Evolutionary conservation across 441 rosid genomes (phyloP).

Genomic region (Mallotus repandus): DNA sequence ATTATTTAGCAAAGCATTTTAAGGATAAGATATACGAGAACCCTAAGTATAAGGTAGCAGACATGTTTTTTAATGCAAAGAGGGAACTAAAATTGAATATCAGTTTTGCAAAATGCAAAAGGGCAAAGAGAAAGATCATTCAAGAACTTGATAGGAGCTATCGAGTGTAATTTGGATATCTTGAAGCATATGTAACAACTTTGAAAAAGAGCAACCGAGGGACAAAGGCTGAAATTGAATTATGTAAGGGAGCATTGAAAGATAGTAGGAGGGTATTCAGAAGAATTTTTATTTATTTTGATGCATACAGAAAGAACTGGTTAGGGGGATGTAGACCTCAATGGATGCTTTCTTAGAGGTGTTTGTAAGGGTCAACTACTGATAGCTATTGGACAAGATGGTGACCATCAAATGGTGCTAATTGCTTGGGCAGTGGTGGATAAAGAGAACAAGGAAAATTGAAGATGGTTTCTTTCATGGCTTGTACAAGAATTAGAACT

Average conservation of each 20-base stretch:
- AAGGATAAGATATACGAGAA: background rate
- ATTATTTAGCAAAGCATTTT: background rate
- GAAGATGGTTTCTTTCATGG: background rate
- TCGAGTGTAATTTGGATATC: background rate
- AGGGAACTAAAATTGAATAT: background rate
- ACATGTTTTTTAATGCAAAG: background rate
- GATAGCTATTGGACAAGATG: too few species aligned
- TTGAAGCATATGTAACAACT: background rate
- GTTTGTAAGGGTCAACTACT: too few species aligned
- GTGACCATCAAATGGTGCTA: too few species aligned
- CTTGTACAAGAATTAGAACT: background rate
- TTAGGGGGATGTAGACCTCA: too few species aligned
- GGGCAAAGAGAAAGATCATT: background rate
- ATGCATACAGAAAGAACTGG: too few species aligned
- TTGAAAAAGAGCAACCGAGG: too few species aligned
- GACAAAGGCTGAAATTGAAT: too few species aligned
- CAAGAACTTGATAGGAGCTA: background rate
- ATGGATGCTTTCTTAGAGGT: too few species aligned
- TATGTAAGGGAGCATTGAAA: too few species aligned
- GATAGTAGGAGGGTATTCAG: too few species aligned
- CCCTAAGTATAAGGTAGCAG: background rate
- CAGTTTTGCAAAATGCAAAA: background rate
- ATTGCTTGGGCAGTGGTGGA: background rate
- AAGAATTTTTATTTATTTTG: too few species aligned
- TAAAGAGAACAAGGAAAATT: background rate